Base-by-base conservation (phyloP, 2,329 filamentous ascomycete species). In the Botrytis deweyae region DNA sequence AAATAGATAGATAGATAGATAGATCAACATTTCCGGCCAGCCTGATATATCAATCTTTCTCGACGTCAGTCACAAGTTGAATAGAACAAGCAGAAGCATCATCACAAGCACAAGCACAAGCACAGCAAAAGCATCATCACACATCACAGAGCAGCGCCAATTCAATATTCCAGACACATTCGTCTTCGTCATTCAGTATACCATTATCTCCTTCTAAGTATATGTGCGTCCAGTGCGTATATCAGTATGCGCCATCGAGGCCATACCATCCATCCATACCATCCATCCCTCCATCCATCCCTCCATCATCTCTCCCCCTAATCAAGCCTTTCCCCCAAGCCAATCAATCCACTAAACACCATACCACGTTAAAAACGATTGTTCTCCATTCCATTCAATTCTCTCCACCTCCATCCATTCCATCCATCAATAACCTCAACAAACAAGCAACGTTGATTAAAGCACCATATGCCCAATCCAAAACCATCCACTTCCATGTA, bases 401-500 rank as follows among this genome's bases (percentile, higher is more conserved):
- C 65, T 25, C 68, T 46, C n/a, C 44, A 49, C 36, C 20, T 46
- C 38, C 59, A 29, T 40, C n/a, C 9, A 58, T 29, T 40, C 18
- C 20, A 20, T 14, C 52, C 69, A 58, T 16, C 44, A 16, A 16
- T n/a, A 61, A 33, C 42, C 29, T 62, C 38, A 46, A 70, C 44
- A 22, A 67, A 38, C n/a, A 66, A 33, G 61, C 44, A 40, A 16
- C 29, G 49, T n/a, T 67, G 70, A 67, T 71, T 29, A 72, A 72
- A 36, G 70, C 62, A 66, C 70, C 44, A 25, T n/a, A 42, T 73
- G 55, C 72, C 72, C 42, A 73, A 73, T 73, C 65, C 72, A 73
- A 73, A 55, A 62, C 22, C n/a, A n/a, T 38, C 61, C 70, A 36
- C 44, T 40, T 25, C 61, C 70, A 22, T 59, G 62, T 66, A 40